These are phyloP conservation scores for Beauveria scarabaeidicola DNA, from an alignment of 2,329 filamentous ascomycete genomes.

Conservation along the genomic window DNA sequence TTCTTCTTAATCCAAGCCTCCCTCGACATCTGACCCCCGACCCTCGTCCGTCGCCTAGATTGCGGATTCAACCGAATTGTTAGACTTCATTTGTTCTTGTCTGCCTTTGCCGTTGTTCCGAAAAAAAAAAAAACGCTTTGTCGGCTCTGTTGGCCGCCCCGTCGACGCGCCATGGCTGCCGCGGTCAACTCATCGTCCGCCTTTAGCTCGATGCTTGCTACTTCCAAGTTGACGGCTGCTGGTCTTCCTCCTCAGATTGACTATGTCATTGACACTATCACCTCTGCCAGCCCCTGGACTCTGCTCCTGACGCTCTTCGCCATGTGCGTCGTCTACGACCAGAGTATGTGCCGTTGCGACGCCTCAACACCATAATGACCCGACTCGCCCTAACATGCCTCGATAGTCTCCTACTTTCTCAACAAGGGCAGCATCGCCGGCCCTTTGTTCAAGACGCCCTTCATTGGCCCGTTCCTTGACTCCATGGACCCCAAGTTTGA, in stretches of 20 bases:
- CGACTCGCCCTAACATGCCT: background rate
- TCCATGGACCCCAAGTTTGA: constrained; percentile 88
- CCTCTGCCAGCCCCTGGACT: constrained; percentile 51
- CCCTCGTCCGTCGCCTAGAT: background rate
- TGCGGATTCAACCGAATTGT: background rate
- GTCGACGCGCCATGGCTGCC: constrained; percentile 37
- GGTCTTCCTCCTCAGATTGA: constrained; percentile 48
- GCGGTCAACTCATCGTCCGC: constrained; percentile 57
- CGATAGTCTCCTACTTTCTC: constrained; percentile 62
- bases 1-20: background rate
- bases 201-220: constrained; percentile 61
- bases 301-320: constrained; percentile 63
- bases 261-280: constrained; percentile 44
- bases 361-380: background rate
- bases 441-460: constrained; percentile 67
- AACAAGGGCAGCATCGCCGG: constrained; percentile 71
- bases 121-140: background rate
- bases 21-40: background rate
- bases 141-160: background rate
- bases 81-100: background rate
- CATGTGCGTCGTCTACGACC: constrained; percentile 74
- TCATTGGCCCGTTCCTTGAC: constrained; percentile 92
- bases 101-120: background rate
- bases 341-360: constrained; percentile 53
- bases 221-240: constrained; percentile 42